These are phyloP conservation scores for Pseudonectria foliicola DNA, from an alignment of 2,329 filamentous ascomycete species.

Conservation along the genomic window DNA sequence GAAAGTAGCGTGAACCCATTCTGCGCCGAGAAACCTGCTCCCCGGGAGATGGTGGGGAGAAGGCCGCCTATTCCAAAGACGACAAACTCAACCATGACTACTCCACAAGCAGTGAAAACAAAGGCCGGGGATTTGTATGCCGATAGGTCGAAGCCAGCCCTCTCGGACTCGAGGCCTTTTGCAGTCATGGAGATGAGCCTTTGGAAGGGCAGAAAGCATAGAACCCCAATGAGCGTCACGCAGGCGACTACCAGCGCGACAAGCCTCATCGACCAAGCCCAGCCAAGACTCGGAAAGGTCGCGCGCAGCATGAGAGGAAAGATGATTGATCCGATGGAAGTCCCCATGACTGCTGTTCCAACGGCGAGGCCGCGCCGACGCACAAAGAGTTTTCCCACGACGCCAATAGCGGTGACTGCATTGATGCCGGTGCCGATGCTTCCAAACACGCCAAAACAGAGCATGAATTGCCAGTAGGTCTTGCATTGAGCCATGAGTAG, in stretches of 20 bases:
- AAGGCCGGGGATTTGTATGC: slow-evolving; percentile 33
- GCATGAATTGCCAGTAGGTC: slow-evolving; percentile 40
- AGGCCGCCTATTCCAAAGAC: slow-evolving; percentile 37
- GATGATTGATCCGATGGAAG: slow-evolving; percentile 20
- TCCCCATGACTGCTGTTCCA: slow-evolving; percentile 9
- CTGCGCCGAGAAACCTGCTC: slow-evolving; percentile 21
- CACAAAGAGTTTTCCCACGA: slow-evolving; percentile 19
- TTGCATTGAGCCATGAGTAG: slow-evolving; percentile 38
- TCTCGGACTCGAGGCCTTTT: not conserved
- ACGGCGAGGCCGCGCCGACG: slow-evolving; percentile 9
- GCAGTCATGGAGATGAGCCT: slow-evolving; percentile 6
- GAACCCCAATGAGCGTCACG: slow-evolving; percentile 15
- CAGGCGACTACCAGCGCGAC: slow-evolving; percentile 19
- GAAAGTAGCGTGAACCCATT: slow-evolving; percentile 36
- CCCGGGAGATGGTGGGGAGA: slow-evolving; percentile 35
- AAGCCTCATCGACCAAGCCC: slow-evolving; percentile 24
- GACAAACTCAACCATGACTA: slow-evolving; percentile 39
- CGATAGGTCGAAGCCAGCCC: slow-evolving; percentile 24
- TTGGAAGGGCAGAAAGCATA: slow-evolving; percentile 27
- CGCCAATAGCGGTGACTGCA: slow-evolving; percentile 24
- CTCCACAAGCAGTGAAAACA: slow-evolving; percentile 28
- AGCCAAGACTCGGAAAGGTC: slow-evolving; percentile 20
- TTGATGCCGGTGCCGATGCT: slow-evolving; percentile 33
- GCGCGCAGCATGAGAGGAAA: slow-evolving; percentile 25
- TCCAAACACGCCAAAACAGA: slow-evolving; percentile 34